phyloP scores from a whole-genome alignment of 2,329 filamentous ascomycete genomes.

The Calonectria leucothoes region DNA sequence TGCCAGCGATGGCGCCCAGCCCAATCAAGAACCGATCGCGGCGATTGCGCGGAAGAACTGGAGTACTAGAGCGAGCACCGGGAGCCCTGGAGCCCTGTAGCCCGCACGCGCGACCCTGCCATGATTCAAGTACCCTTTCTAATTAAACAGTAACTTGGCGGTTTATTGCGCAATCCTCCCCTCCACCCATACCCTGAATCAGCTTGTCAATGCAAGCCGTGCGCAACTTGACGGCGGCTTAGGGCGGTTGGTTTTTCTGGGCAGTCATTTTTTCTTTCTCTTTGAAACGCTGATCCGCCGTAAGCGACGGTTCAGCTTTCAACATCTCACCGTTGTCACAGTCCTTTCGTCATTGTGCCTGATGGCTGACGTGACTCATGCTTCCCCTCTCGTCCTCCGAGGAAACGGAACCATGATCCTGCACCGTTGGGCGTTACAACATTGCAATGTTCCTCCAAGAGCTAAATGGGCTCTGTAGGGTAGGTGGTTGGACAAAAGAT shows the following conservation, averaged over 20 bases:
- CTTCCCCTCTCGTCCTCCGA: background rate
- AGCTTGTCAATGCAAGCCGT: constrained; percentile 22
- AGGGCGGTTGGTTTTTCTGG: background rate
- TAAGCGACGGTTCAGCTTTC: constrained; percentile 38
- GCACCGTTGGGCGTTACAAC: background rate
- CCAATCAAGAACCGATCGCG: constrained; percentile 27
- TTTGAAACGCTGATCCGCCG: constrained; percentile 38
- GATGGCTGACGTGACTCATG: constrained; percentile 23
- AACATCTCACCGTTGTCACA: constrained; percentile 15
- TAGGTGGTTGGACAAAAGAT: background rate
- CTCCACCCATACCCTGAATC: constrained; percentile 17
- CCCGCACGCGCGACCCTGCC: constrained; percentile 7
- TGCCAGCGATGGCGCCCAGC: constrained; percentile 25
- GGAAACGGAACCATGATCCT: background rate
- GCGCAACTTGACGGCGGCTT: constrained; percentile 17
- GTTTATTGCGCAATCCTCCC: background rate
- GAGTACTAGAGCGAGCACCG: too few relatives aligned
- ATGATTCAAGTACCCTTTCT: background rate
- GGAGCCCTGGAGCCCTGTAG: too few relatives aligned
- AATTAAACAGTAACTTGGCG: constrained; percentile 2
- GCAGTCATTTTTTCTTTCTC: too few relatives aligned
- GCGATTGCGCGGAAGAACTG: constrained; percentile 19
- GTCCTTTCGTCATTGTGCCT: constrained; percentile 33
- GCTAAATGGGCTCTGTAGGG: background rate
- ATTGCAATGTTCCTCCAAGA: background rate